phyloP scores from a whole-genome alignment of 305 asterid genomes.

The Galium porrigens region DNA sequence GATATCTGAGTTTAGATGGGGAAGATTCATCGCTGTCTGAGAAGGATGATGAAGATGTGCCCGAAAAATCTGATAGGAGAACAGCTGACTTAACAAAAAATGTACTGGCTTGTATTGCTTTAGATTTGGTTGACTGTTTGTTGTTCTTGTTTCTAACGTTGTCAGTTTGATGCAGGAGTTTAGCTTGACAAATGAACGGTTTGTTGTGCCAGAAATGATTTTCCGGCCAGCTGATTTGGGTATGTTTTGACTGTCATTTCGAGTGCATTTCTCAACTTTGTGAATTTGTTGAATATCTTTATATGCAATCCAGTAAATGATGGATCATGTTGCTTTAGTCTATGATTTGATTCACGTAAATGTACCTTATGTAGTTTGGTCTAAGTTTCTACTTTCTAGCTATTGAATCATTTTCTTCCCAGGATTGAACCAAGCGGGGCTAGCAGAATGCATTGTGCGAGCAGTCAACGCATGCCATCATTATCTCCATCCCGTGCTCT shows the following conservation, averaged over 20 bases:
- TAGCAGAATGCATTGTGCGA: constrained; percentile 86
- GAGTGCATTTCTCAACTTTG: neutral
- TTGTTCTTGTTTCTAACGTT: constrained; percentile 12
- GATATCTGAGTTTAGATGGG: constrained; percentile 39
- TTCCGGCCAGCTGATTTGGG: constrained; percentile 96
- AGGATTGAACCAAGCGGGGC: constrained; percentile 97
- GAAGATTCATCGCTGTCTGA: constrained; percentile 19
- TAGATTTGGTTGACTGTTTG: constrained; percentile 5
- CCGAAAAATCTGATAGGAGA: constrained; percentile 30
- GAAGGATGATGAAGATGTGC: constrained; percentile 27
- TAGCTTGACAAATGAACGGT: constrained; percentile 77
- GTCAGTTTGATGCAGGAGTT: constrained; percentile 46
- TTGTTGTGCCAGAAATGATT: constrained; percentile 94
- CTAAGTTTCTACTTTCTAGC: neutral
- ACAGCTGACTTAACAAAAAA: constrained; percentile 49
- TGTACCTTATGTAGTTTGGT: neutral
- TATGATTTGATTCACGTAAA: neutral
- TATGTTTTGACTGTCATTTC: constrained; percentile 19
- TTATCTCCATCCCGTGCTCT: constrained; percentile 82
- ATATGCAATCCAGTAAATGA: neutral
- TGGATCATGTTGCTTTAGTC: neutral
- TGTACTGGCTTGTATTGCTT: constrained; percentile 26
- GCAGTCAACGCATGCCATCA: constrained; percentile 79
- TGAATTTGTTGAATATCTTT: neutral
- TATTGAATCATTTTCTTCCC: constrained; percentile 15